Percentiles rank a stretch among this genome's conserved stretches.
Evolutionary conservation across 2,329 filamentous ascomycete species (phyloP).

Genomic region (Penicillium sp.): DNA sequence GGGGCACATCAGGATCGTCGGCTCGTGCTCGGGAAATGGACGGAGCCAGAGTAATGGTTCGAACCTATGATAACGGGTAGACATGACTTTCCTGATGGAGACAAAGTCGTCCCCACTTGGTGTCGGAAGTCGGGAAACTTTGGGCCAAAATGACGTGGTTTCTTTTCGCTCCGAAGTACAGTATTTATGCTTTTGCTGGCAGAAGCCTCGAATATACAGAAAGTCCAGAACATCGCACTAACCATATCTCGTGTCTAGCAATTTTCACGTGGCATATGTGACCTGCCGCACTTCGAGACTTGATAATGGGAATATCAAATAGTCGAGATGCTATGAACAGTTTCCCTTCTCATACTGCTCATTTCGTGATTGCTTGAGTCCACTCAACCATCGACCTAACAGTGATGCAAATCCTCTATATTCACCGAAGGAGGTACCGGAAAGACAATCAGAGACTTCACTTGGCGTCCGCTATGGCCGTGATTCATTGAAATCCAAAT

Average conservation of each 20-base stretch:
- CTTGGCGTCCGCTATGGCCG: neutral
- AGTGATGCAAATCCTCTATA: neutral
- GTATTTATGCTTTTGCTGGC: neutral
- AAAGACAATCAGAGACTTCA: neutral
- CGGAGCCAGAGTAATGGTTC: neutral
- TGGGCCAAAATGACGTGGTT: neutral
- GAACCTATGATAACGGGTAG: constrained; percentile 2
- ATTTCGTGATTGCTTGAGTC: no score
- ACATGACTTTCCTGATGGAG: constrained; percentile 1
- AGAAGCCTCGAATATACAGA: neutral
- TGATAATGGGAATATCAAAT: neutral
- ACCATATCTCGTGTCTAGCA: neutral
- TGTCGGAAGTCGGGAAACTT: constrained; percentile 5
- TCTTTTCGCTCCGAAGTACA: neutral
- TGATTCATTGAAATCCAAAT: neutral
- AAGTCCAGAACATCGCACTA: neutral
- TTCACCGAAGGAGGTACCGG: neutral
- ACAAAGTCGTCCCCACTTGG: neutral
- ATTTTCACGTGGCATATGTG: neutral
- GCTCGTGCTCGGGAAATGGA: neutral
- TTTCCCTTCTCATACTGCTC: no score
- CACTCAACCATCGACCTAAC: no score
- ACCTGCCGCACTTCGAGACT: no score
- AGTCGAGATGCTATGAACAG: neutral
- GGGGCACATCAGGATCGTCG: constrained; percentile 13